Evolutionary conservation across 2,329 filamentous ascomycete species (phyloP).

Genomic region (Penicillium corylophilum): DNA sequence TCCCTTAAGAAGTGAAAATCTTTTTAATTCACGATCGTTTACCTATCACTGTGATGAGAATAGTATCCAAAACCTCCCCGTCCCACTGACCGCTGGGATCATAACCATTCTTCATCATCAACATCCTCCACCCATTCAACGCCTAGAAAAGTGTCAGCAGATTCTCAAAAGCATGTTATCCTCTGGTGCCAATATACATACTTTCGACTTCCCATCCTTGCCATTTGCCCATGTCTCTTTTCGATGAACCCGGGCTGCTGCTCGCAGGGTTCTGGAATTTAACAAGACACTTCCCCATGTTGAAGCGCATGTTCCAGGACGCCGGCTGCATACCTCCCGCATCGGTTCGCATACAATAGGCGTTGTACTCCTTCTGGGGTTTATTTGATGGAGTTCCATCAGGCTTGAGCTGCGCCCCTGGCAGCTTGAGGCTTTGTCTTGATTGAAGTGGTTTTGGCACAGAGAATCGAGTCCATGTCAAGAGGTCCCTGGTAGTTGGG

Average conservation of each 20-base stretch:
- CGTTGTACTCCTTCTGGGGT: neutral
- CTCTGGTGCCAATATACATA: neutral
- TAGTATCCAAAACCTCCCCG: neutral
- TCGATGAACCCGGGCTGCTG: neutral
- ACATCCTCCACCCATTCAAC: neutral
- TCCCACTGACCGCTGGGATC: neutral
- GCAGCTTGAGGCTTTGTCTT: neutral
- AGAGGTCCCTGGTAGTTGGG: neutral
- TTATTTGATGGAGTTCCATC: neutral
- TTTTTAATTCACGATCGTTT: neutral
- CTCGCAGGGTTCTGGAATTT: neutral
- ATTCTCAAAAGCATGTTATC: neutral
- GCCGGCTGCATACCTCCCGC: neutral
- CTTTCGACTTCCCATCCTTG: neutral
- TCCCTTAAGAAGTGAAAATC: neutral
- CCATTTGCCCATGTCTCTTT: neutral
- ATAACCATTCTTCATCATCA: neutral
- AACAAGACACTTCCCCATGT: neutral
- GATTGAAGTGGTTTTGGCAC: neutral
- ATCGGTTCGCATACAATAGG: neutral
- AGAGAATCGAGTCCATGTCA: neutral
- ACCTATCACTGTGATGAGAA: neutral
- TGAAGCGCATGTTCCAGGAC: neutral
- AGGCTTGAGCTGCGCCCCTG: neutral
- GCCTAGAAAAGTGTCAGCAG: neutral